Conservation (phyloP, 1,284 basidiomycete genomes). For the Entoloma clypeatum region DNA sequence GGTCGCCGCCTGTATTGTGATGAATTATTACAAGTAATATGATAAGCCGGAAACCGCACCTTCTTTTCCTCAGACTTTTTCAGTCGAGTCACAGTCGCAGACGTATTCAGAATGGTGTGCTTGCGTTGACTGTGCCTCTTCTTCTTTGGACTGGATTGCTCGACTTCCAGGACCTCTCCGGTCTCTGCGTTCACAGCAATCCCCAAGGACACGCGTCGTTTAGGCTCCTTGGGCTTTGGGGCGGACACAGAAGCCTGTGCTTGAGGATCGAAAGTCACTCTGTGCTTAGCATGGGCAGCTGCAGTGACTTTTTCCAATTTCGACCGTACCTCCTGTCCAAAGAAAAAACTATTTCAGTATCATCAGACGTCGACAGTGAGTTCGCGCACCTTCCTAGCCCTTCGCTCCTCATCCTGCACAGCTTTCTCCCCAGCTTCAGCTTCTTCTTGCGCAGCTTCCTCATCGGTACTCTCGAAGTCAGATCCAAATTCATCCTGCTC, state of each 20-base stretch:
- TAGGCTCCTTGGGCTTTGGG: constrained; percentile 37
- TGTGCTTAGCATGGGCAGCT: constrained; percentile 59
- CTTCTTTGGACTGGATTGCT: constrained; percentile 22
- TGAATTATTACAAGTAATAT: constrained; percentile 3
- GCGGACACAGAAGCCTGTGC: constrained; percentile 22
- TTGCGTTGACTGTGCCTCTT: constrained; percentile 62
- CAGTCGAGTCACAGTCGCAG: constrained; percentile 55
- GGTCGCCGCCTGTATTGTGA: constrained; percentile 43
- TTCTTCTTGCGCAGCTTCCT: constrained; percentile 56
- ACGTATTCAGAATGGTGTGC: constrained; percentile 64
- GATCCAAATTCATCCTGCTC: constrained; percentile 77
- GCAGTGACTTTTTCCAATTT: constrained; percentile 60
- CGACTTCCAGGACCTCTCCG: constrained; percentile 43
- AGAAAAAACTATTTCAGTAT: not conserved
- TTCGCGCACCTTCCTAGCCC: constrained; percentile 47
- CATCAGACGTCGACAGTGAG: constrained; percentile 1
- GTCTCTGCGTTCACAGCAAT: constrained; percentile 54
- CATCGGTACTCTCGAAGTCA: constrained; percentile 80
- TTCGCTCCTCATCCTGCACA: constrained; percentile 58
- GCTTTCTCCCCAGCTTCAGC: constrained; percentile 52
- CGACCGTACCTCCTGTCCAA: constrained; percentile 46
- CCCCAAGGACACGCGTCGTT: constrained; percentile 53
- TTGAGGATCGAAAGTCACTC: constrained; percentile 60
- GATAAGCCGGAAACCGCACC: constrained; percentile 30
- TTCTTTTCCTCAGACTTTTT: constrained; percentile 62